These are phyloP conservation scores for Sarocladium brachiariae DNA, from an alignment of 2,329 filamentous ascomycete species.

Conservation along the genomic window DNA sequence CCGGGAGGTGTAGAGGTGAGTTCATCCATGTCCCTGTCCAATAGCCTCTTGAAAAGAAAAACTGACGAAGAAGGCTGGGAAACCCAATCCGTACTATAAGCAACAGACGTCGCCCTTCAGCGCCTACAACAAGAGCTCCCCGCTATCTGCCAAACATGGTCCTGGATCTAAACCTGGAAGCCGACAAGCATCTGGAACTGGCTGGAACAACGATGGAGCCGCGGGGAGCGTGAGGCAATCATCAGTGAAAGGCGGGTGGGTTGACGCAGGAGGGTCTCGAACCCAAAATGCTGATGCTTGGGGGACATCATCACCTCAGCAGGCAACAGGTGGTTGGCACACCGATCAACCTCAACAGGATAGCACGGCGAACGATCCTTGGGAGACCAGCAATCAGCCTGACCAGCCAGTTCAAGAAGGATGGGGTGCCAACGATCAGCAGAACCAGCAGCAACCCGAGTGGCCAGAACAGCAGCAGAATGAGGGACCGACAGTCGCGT, in stretches of 20 bases:
- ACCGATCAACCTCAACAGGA: background rate
- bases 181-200: background rate
- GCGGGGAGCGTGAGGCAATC: background rate
- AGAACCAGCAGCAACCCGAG: slow-evolving; percentile 1
- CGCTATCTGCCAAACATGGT: background rate
- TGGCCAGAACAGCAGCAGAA: background rate
- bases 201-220: slow-evolving; percentile 8
- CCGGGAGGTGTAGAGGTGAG: background rate
- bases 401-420: background rate
- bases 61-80: too few species aligned
- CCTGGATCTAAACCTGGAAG: background rate
- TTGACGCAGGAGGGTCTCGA: background rate
- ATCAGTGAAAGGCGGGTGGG: background rate
- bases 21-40: background rate
- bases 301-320: background rate
- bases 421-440: background rate
- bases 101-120: slow-evolving; percentile 6
- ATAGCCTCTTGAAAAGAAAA: too few species aligned
- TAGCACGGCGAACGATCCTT: background rate
- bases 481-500: background rate
- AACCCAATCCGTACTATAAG: background rate
- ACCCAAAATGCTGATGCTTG: background rate
- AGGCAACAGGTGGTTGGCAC: background rate
- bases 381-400: background rate
- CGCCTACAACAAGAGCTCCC: background rate